Percentiles rank a stretch among this genome's conserved stretches.
Evolutionary conservation across 1,139 yeast species (phyloP).

Genomic region (Hansenula lynferdii): DNA sequence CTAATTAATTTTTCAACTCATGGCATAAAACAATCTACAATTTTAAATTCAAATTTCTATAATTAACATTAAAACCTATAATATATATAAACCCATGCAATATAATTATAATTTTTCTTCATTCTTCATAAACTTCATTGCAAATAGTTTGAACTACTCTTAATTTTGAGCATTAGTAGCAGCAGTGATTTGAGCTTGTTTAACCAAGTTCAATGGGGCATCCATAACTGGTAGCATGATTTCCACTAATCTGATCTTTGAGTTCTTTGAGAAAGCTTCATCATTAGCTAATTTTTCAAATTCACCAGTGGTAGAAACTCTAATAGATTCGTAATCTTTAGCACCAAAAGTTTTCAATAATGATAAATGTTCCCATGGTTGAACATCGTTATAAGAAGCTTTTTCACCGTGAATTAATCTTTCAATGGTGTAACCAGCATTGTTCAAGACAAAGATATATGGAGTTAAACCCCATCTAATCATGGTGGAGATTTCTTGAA

Average conservation of each 20-base stretch:
- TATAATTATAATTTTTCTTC: background rate
- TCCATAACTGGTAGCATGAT: conserved; percentile 77
- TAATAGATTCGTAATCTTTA: conserved; percentile 45
- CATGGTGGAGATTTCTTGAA: conserved; percentile 83
- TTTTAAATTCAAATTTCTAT: too few species aligned
- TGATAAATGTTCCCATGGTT: conserved; percentile 73
- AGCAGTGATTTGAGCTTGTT: conserved; percentile 77
- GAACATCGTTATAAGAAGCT: conserved; percentile 76
- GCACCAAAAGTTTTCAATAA: conserved; percentile 73
- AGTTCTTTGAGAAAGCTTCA: conserved; percentile 50
- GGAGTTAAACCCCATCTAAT: conserved; percentile 77
- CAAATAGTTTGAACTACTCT: background rate
- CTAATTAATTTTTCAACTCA: too few species aligned
- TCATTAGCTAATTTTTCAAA: conserved; percentile 53
- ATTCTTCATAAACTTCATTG: background rate
- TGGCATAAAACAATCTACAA: too few species aligned
- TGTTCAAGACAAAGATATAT: conserved; percentile 77
- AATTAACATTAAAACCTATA: background rate
- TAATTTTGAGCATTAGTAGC: conserved; percentile 41
- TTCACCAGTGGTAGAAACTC: conserved; percentile 63
- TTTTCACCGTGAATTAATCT: conserved; percentile 79
- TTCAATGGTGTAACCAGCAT: conserved; percentile 87
- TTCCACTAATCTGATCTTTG: conserved; percentile 73
- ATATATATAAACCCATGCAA: background rate
- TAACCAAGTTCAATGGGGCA: conserved; percentile 69